Percentiles rank a stretch among this genome's conserved stretches.
These are phyloP conservation scores for Spizellomyces sp. DNA, from an alignment of 192 early-diverging fungal genomes.

Conservation along the genomic window DNA sequence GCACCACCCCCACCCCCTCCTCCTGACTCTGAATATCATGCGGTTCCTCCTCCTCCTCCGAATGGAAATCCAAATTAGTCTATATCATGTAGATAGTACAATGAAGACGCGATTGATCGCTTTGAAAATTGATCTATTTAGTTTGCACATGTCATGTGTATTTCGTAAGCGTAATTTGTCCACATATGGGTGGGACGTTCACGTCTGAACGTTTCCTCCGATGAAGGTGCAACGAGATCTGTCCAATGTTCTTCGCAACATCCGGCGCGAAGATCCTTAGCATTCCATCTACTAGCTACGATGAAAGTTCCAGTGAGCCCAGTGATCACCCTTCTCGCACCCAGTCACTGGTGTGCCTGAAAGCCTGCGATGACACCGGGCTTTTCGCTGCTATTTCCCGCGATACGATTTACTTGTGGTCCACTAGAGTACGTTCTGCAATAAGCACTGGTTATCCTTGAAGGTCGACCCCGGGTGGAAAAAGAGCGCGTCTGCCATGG, in stretches of 20 bases:
- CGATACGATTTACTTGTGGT: conserved; percentile 68
- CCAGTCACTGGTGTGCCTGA: background rate
- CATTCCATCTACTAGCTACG: background rate
- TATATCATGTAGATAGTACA: too few relatives aligned
- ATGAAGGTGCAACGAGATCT: background rate
- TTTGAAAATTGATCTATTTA: too few relatives aligned
- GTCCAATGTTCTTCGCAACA: conserved; percentile 1
- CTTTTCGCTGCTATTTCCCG: conserved; percentile 63
- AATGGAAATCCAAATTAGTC: background rate
- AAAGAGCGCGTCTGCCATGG: background rate
- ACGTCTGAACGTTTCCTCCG: too few relatives aligned
- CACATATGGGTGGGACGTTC: too few relatives aligned
- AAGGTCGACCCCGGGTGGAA: background rate
- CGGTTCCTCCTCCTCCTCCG: background rate
- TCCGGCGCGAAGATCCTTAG: conserved; percentile 6
- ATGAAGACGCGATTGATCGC: too few relatives aligned
- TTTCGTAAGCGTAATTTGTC: too few relatives aligned
- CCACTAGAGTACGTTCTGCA: conserved; percentile 52
- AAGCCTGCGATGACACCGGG: conserved; percentile 8
- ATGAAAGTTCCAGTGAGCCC: too few relatives aligned
- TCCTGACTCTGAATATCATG: too few relatives aligned
- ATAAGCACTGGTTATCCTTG: background rate
- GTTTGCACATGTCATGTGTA: too few relatives aligned
- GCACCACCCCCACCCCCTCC: conserved; percentile 3
- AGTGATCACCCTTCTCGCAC: too few relatives aligned